Evolutionary conservation across 306 rosid species (phyloP).

Genomic region (Malus sieversii): DNA sequence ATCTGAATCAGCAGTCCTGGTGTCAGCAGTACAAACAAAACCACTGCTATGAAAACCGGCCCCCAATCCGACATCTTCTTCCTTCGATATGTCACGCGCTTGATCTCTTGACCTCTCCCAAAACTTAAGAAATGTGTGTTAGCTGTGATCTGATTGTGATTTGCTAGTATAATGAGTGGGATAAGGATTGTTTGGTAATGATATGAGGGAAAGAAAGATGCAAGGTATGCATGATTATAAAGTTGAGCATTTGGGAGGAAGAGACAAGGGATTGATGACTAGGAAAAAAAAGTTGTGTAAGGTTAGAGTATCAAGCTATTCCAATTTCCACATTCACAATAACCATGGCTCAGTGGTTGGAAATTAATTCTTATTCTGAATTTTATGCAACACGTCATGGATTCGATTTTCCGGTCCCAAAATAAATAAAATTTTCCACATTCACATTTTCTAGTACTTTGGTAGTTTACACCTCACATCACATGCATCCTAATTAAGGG

Average conservation of each 20-base stretch:
- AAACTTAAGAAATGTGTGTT: neutral
- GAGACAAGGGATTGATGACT: slow-evolving; percentile 46
- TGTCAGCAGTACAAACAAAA: slow-evolving; percentile 70
- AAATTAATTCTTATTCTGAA: too few species aligned
- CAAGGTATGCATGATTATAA: slow-evolving; percentile 15
- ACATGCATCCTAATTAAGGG: slow-evolving; percentile 8
- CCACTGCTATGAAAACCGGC: slow-evolving; percentile 77
- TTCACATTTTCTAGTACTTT: slow-evolving; percentile 9
- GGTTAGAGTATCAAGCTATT: slow-evolving; percentile 35
- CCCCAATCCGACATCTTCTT: slow-evolving; percentile 91
- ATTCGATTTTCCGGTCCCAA: fast-evolving
- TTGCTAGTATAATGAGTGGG: slow-evolving; percentile 1
- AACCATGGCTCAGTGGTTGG: too few species aligned
- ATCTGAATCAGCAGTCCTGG: slow-evolving; percentile 79
- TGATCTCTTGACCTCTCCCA: neutral
- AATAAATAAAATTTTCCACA: neutral
- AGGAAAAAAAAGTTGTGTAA: slow-evolving; percentile 8
- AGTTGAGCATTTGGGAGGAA: slow-evolving; percentile 30
- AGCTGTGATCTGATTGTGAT: neutral
- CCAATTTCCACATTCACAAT: slow-evolving; percentile 15
- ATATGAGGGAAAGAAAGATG: slow-evolving; percentile 2
- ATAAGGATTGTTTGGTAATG: neutral
- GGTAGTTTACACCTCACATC: slow-evolving; percentile 8
- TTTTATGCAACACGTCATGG: too few species aligned
- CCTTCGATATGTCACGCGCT: neutral